These are phyloP conservation scores for Ganoderma boninense DNA, from an alignment of 1,284 basidiomycete genomes.

Conservation along the genomic window DNA sequence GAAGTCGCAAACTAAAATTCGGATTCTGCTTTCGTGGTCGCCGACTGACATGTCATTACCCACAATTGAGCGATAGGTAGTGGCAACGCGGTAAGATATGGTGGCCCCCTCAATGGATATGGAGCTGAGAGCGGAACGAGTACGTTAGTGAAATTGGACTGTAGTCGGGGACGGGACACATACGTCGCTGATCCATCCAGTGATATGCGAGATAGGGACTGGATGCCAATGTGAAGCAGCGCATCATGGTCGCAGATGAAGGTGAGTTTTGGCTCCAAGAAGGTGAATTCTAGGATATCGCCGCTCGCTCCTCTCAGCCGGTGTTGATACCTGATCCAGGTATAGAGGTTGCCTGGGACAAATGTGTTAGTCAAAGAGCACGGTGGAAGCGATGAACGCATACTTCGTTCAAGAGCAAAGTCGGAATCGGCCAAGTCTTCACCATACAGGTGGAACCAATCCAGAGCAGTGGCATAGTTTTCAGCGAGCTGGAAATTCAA, in stretches of 20 bases:
- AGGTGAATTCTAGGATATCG: conserved; percentile 26
- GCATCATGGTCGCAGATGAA: conserved; percentile 43
- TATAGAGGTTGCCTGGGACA: conserved; percentile 24
- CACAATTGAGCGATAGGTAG: conserved; percentile 26
- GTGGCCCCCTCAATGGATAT: neutral
- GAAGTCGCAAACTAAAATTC: conserved; percentile 35
- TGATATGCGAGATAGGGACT: neutral
- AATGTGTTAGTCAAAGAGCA: neutral
- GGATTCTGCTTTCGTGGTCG: conserved; percentile 34
- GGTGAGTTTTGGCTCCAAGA: conserved; percentile 32
- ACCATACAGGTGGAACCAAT: conserved; percentile 31
- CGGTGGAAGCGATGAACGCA: neutral
- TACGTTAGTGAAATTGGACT: conserved; percentile 8
- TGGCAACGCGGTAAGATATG: conserved; percentile 32
- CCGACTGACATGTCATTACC: conserved; percentile 35
- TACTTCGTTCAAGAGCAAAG: conserved; percentile 14
- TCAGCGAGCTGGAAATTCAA: conserved; percentile 42
- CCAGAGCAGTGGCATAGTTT: conserved; percentile 36
- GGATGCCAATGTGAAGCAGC: conserved; percentile 31
- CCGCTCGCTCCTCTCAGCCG: neutral
- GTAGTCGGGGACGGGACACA: neutral
- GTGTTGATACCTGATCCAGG: conserved; percentile 23
- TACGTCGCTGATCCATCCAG: neutral
- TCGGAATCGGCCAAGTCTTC: conserved; percentile 5
- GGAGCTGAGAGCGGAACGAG: too few relatives aligned